These are phyloP conservation scores for Pseudotsuga menziesii DNA, from an alignment of 75 land plant genomes.

Conservation along the genomic window DNA sequence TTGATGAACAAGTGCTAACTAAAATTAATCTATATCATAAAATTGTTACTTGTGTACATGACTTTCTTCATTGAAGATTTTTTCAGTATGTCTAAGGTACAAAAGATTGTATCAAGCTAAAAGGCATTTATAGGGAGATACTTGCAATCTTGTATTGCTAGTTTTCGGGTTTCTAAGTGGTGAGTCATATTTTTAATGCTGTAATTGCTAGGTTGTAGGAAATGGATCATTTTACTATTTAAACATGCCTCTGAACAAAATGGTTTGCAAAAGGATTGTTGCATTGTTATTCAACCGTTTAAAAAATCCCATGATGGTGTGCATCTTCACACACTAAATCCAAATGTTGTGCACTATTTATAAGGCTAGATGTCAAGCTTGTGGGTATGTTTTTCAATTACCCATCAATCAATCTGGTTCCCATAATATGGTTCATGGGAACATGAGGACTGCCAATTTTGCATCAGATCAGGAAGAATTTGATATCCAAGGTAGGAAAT, in stretches of 20 bases:
- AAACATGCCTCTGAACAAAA: background rate
- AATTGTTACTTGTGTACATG: conserved; percentile 2
- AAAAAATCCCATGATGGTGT: background rate
- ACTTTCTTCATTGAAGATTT: conserved; percentile 1
- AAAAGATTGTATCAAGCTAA: background rate
- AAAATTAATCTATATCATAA: conserved; percentile 4
- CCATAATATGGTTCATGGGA: conserved; percentile 28
- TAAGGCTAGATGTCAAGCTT: conserved; percentile 20
- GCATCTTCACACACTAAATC: too few relatives aligned
- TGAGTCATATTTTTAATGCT: conserved; percentile 2
- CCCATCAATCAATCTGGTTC: conserved; percentile 28
- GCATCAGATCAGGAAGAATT: conserved; percentile 22
- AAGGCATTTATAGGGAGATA: background rate
- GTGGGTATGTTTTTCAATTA: conserved; percentile 26
- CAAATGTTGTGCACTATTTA: conserved; percentile 1
- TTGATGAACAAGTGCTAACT: background rate
- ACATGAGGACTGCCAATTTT: conserved; percentile 18
- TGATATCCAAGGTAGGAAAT: conserved; percentile 17
- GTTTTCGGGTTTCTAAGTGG: background rate
- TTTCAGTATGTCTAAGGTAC: background rate
- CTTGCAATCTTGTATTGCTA: background rate
- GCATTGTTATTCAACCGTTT: conserved; percentile 15
- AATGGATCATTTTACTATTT: background rate
- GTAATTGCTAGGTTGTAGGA: background rate
- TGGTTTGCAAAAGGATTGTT: conserved; percentile 9